Evolutionary conservation across 495 filamentous ascomycete species (phyloP), one percentile per base, ranked within the genome.

Genomic region (Aspergillus kassunensis): DNA sequence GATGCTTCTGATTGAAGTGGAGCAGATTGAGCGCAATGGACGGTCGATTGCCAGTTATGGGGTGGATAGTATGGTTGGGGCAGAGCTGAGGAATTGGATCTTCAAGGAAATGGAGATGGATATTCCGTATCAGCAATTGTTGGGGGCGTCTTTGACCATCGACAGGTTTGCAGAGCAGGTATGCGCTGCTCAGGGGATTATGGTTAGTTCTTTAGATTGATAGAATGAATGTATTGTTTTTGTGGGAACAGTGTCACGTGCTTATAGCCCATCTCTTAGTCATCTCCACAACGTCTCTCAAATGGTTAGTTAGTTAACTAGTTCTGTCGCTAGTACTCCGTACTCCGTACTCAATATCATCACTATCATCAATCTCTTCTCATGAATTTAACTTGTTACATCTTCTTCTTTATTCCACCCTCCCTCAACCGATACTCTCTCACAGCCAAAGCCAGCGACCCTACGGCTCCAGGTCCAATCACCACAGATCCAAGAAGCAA

Each of bases 1-100:
- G 29, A 59, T 74, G 15, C 44, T 76, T 31, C 37, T 69, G 51
- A 24, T 74, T 3, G 19, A 13, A 1, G 12, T 24, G 4, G 56
- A 62, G 9, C n/a, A 52, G 10, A 42, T 64, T 27, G 60, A 60
- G 12, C 23, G 37, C 13, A 13, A 50, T 21, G 49, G 42, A 21
- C 16, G 6, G 2, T 55, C 66, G 0, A 52, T 78, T 23, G 66
- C 63, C 4, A 44, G 39, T 11, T 76, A 71, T 42, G 74, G 74
- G 16, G 29, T 78, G 13, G 74, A 80, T 51, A 71, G 64, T 54
- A 71, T 79, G 76, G 65, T 76, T 40, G 71, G 63, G 16, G 67
- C 69, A 1, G 76, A 79, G 60, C 48, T 79, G 41, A 50, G 74
- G 16, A 75, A 60, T 13, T 78, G 74, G 76, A 48, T 74, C 19